Evolutionary conservation across 2,329 filamentous ascomycete genomes (phyloP).

Genomic region (Curvularia spicifera): DNA sequence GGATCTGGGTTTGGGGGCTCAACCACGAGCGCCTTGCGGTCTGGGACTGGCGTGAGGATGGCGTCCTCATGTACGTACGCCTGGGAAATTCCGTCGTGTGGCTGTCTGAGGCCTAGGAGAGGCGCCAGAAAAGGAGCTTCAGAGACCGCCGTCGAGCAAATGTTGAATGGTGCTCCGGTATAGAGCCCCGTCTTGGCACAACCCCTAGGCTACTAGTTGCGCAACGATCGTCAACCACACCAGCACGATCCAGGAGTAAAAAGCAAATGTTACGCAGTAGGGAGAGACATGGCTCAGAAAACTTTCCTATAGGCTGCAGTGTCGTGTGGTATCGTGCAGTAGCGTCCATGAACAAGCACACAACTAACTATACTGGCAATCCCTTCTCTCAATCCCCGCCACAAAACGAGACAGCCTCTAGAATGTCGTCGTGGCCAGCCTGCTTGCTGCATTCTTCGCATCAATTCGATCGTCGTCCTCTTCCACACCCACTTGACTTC

Average conservation of each 20-base stretch:
- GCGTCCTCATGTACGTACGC: background rate
- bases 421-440: conserved; percentile 93
- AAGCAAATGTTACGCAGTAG: background rate
- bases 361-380: conserved; percentile 3
- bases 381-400: conserved; percentile 13
- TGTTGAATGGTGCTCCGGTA: background rate
- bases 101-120: background rate
- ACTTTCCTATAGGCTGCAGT: conserved; percentile 11
- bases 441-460: conserved; percentile 91
- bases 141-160: background rate
- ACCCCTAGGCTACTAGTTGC: background rate
- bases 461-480: conserved; percentile 95
- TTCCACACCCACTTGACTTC: conserved; percentile 68
- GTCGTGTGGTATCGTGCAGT: conserved; percentile 16
- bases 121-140: background rate
- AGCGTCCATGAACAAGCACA: conserved; percentile 4
- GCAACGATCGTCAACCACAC: background rate
- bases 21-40: conserved; percentile 5
- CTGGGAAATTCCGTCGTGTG: background rate
- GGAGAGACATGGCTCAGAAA: background rate
- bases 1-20: conserved; percentile 13
- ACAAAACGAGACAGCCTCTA: conserved; percentile 51
- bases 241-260: background rate
- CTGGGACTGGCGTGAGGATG: background rate
- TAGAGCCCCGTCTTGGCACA: background rate